Base-by-base conservation (phyloP, 176 grass and related monocot genomes). In the Olyra latifolia region DNA sequence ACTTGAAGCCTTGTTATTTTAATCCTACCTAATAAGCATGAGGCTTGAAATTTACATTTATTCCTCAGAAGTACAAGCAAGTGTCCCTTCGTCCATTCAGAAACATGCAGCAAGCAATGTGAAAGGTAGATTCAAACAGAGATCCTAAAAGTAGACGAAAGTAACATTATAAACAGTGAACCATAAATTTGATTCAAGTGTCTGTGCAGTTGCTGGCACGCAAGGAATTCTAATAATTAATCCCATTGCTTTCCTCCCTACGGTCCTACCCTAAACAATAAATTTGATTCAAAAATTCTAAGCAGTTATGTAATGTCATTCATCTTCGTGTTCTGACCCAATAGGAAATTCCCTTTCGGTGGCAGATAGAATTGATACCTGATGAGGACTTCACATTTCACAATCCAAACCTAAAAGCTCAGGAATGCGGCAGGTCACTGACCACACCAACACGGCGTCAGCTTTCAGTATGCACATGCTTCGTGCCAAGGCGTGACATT, bases 381-480 rank as follows among this genome's bases (percentile, higher is more conserved):
- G 77, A 85, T 2, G 71, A 65, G 17, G 72, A 85, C 87, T 19
- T 41, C 56, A 70, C 40, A 85, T 82, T 19, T 41, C 56, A 70
- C 40, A 85, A 47, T 78, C 12, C 82, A 85, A 82, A 81, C 83
- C 82, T 72, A 81, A n/a, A n/a, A 85, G 82, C 71, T 42, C 82
- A 14, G 40, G 87, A 85, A 70, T 56, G 78, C 57, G 87, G 56
- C 82, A 72, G 82, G 57, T 47, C 78, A 89, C 45, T 73, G 69
- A 72, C 41, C 57, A 73, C 43, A 73, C 77, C 82, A 71, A 80
- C 83, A 85, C 82, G 78, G 83, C 78, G 82, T 89, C 87, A 70
- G 72, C 83, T 89, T 89, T 75, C 87, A 70, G 87, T 77, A 80
- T 85, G 77, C 65, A 79, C 87, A 89, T 85, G 78, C 83, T 72